Evolutionary conservation across 495 filamentous ascomycete genomes (phyloP), one percentile per base, ranked within the genome.

Genomic region (Aspergillus leporis): DNA sequence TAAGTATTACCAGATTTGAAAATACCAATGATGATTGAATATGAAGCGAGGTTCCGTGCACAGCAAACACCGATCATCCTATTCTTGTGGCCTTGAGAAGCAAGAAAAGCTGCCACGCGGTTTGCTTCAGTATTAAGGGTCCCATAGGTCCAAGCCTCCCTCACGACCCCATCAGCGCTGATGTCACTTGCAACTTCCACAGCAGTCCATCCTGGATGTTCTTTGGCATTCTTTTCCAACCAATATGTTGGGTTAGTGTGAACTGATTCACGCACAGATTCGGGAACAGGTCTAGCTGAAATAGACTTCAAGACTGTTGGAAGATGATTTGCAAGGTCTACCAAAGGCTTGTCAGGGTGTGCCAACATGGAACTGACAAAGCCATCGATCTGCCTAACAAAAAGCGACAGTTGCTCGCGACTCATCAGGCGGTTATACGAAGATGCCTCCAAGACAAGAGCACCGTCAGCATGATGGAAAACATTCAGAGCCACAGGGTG

Each of bases 1-100:
- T 92, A 97, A 1, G 85, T 82, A 65, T 89, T 93, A 0, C 92
- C 93, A 23, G 76, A 71, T 50, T 74, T 76, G 53, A 80, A 63
- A 23, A 81, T 78, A 32, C 74, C 78, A 28, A 79, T 56, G 18
- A 79, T 75, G 16, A 76, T 64, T 5, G 76, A 67, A 51, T 76
- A 81, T 9, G 73, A 75, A 16, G 73, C 71, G 5, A 78, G 61
- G 9, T 71, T 73, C 14, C 77, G 77, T 19, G 72, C 76, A 25
- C 73, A 65, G 48, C 76, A 80, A 32, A 81, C 72, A n/a, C 69
- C 78, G 18, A 81, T 67, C 56, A 74, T 74, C 19, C 63, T 62
- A 28, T 73, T 72, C 38, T 38, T 61, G 28, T 66, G 63, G 1
- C 73, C 73, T 50, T 67, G 61, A 0, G 63, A 62, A 12, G 70